A percentile compares a stretch with the other conserved stretches of the same genome.
These are phyloP conservation scores for Exsudoporus frostii DNA, from an alignment of 768 basidiomycete species.

Conservation along the genomic window DNA sequence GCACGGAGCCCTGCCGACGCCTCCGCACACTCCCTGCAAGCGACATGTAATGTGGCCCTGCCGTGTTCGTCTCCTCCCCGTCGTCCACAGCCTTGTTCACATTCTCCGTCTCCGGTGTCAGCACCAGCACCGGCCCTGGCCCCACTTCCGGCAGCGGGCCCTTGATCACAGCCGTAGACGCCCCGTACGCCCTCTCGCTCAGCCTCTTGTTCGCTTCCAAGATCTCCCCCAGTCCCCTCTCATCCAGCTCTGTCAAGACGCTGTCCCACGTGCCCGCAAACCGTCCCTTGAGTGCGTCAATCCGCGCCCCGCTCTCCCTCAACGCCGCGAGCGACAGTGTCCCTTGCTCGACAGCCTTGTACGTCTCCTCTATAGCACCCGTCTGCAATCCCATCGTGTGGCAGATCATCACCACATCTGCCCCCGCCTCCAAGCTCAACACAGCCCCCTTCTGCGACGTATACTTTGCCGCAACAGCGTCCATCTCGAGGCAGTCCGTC, in stretches of 20 bases:
- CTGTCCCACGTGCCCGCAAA: conserved; percentile 50
- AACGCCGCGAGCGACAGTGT: conserved; percentile 39
- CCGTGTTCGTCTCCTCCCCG: conserved; percentile 53
- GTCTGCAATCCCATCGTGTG: conserved; percentile 55
- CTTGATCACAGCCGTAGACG: conserved; percentile 46
- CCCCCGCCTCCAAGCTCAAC: conserved; percentile 56
- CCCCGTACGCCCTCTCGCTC: conserved; percentile 45
- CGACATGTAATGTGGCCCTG: conserved; percentile 51
- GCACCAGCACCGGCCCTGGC: conserved; percentile 37
- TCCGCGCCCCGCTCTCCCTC: conserved; percentile 41
- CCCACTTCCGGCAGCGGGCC: conserved; percentile 36
- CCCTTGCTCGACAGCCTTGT: conserved; percentile 47
- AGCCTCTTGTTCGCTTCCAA: conserved; percentile 40
- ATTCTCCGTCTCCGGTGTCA: conserved; percentile 57
- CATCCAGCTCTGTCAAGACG: conserved; percentile 30
- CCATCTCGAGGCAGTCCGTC: conserved; percentile 78
- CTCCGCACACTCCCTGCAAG: conserved; percentile 41
- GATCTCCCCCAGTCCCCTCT: conserved; percentile 25
- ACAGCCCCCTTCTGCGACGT: conserved; percentile 44
- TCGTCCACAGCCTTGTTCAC: conserved; percentile 64
- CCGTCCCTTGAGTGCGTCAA: conserved; percentile 46
- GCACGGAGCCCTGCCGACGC: conserved; percentile 34
- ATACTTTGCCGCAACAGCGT: conserved; percentile 53
- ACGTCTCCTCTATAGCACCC: conserved; percentile 51
- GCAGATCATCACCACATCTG: conserved; percentile 74